Evolutionary conservation across 176 grass and related monocot species (phyloP), one percentile per base, ranked within the genome.

Genomic region (Bromus sterilis): DNA sequence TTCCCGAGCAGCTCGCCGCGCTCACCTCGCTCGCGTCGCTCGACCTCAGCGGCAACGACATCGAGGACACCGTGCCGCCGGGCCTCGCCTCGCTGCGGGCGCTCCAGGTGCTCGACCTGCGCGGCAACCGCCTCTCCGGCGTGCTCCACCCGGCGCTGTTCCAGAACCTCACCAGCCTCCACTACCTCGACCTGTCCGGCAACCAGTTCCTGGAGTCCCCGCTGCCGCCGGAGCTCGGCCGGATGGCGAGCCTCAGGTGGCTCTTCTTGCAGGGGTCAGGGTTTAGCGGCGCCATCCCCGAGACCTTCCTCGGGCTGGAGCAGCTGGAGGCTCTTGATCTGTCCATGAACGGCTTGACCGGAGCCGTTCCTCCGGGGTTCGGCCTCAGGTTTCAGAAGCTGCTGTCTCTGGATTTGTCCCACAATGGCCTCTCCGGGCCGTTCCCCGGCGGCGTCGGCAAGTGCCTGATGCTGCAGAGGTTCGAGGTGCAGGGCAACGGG

Each of bases 41-140:
- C 69, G 88, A 97, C 88, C 94, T 97, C 55, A 91, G 88, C 84
- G 61, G 91, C 69, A 97, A 97, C 86, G 77, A 76, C 68, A 42
- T 97, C 84, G 86, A 89, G 28, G 94, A 88, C 0, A 78, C 76
- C 67, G 66, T 93, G 55, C 90, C 88, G 2, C 41, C 76, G 5
- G 71, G 78, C 14, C 76, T 97, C 76, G 88, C 83, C 2, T 82
- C 83, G 39, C 63, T 93, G 40, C 42, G 34, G 6, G 55, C 8
- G 1, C 91, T 97, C 80, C 51, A 89, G 80, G 74, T 89, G 79
- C 91, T 93, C 59, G 35, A 97, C 88, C 80, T 97, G 43, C 88
- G 86, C 6, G 60, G 67, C 46, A 97, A 97, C 86, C 77, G 66
- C 14, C 87, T 97, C 76, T 89, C 91, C 66, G 91, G 94, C 79